Base-by-base conservation (phyloP, 305 asterid genomes). In the Plantago coronopus region DNA sequence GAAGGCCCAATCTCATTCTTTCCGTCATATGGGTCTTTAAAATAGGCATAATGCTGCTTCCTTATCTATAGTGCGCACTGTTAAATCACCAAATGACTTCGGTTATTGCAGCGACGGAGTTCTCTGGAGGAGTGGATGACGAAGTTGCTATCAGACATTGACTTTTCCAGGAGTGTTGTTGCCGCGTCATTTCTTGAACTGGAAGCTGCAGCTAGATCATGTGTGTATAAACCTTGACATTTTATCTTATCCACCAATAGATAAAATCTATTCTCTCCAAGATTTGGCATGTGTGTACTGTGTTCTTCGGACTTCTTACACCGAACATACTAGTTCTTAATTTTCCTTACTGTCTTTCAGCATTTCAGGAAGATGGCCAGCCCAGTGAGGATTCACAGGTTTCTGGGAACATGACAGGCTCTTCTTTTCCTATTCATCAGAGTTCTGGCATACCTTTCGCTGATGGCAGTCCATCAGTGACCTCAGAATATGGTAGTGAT, bases 151-250 rank as follows among this genome's bases (percentile, higher is more conserved):
- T 89, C 95, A 53, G 97, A 89, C 72, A 85, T 89, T 76, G 95
- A 87, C 65, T 48, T 87, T 55, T 89, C 99, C 59, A 82, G 97
- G 82, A 85, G 89, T 76, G 76, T 80, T 23, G 79, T 67, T 46
- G 94, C 85, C 20, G 99, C 99, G 12, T 87, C 99, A 59, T 93
- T 89, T 72, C 93, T 93, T 56, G 99, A 93, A 72, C 84, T 93
- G 75, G 99, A 93, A 82, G 91, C 97, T 68, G 89, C 97, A 74
- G 96, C 95, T 69, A 79, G 99, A 74, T 81, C 96, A 76, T 81
- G 99, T 93, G 75, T 58, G 96, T 75, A 54, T 61, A 72, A 50
- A 34, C 63, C 59, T 69, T 51, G 34, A 23, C 45, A 1, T 40
- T 61, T 27, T 56, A 8, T 55, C 57, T 15, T 34, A 7, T 2